phyloP scores from a whole-genome alignment of 768 basidiomycete species.

The Russula vinacea region DNA sequence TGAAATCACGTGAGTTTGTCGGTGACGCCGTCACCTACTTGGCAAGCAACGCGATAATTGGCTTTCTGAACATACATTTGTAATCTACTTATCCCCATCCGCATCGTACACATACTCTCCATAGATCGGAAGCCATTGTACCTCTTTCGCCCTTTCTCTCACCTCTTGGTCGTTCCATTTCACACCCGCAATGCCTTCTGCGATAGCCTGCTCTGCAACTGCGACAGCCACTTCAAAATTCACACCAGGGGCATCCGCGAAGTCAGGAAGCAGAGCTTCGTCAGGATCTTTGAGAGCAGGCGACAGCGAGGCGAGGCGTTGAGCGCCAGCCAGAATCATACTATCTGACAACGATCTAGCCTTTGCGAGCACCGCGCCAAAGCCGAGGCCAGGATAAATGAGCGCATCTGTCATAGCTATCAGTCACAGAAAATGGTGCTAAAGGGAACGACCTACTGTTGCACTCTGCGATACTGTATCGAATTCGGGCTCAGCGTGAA shows the following conservation, averaged over 20 bases:
- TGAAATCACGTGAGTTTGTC: too few relatives aligned
- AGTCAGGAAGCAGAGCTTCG: constrained; percentile 69
- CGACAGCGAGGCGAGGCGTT: constrained; percentile 68
- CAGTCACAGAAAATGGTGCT: neutral
- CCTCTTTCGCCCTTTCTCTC: constrained; percentile 47
- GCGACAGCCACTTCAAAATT: constrained; percentile 81
- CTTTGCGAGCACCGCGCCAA: constrained; percentile 69
- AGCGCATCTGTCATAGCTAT: constrained; percentile 52
- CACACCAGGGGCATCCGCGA: constrained; percentile 65
- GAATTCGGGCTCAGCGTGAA: neutral
- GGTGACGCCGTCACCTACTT: too few relatives aligned
- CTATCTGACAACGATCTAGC: constrained; percentile 66
- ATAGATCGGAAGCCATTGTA: constrained; percentile 67
- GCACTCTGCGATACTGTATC: constrained; percentile 63
- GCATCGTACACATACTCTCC: constrained; percentile 60
- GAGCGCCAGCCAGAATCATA: constrained; percentile 86
- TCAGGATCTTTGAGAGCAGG: constrained; percentile 73
- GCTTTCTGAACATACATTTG: constrained; percentile 12
- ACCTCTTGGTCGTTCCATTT: constrained; percentile 60
- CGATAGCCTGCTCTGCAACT: constrained; percentile 73
- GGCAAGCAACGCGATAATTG: neutral
- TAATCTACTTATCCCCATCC: constrained; percentile 41
- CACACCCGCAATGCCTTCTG: constrained; percentile 62
- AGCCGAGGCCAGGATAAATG: constrained; percentile 83
- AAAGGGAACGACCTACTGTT: constrained; percentile 46